Conservation (phyloP, 352 stramenopile genomes). For the Globisporangium viniferum region DNA sequence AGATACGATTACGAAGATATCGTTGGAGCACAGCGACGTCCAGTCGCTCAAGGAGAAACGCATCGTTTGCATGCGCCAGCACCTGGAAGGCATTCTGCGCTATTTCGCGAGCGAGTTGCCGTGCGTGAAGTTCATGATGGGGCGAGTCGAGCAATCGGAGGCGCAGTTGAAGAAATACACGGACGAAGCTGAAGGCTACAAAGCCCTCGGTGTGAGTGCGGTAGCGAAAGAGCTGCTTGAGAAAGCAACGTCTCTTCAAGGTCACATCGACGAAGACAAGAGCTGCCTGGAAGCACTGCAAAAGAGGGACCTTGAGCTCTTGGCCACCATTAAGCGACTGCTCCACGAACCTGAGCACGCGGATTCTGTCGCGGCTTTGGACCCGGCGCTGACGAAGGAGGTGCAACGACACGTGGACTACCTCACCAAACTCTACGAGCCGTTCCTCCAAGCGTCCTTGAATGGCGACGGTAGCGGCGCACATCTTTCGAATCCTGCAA, state of each 20-base stretch:
- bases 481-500: neutral
- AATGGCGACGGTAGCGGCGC: neutral
- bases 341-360: conserved; percentile 21
- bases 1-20: conserved; percentile 32
- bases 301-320: conserved; percentile 50
- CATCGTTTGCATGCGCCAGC: conserved; percentile 42
- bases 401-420: conserved; percentile 65
- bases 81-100: conserved; percentile 61
- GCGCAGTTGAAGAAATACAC: conserved; percentile 33
- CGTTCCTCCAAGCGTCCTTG: neutral
- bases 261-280: conserved; percentile 49
- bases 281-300: conserved; percentile 42
- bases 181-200: conserved; percentile 48
- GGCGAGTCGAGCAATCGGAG: conserved; percentile 47
- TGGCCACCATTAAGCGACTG: conserved; percentile 25
- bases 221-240: conserved; percentile 49
- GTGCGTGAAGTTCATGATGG: conserved; percentile 81
- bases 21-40: conserved; percentile 35
- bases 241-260: conserved; percentile 34
- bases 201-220: conserved; percentile 46
- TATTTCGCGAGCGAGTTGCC: conserved; percentile 77
- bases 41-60: conserved; percentile 47
- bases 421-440: conserved; percentile 48
- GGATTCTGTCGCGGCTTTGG: conserved; percentile 27
- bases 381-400: conserved; percentile 46